A percentile compares a stretch with the other conserved stretches of the same genome.
Conservation (phyloP, 108 stramenopile genomes). For the Nitzschia inconspicua region DNA sequence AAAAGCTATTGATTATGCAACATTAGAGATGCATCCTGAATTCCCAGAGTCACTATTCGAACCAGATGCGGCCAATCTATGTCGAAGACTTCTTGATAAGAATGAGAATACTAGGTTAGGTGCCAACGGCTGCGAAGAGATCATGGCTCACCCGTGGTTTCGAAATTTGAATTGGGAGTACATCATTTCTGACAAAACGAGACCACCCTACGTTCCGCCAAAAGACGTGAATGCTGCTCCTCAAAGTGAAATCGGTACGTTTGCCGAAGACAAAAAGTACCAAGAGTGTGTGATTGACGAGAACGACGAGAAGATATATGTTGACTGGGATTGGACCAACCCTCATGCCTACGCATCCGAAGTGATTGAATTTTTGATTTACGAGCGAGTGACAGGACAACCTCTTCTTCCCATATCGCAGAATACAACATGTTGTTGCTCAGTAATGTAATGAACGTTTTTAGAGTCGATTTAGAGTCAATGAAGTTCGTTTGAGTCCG, state of each 20-base stretch:
- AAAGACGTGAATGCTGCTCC: constrained; percentile 93
- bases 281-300: constrained; percentile 65
- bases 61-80: constrained; percentile 75
- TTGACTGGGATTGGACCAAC: constrained; percentile 85
- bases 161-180: constrained; percentile 78
- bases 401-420: constrained; percentile 66
- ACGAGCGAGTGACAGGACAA: constrained; percentile 77
- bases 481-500: too few species aligned
- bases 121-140: constrained; percentile 76
- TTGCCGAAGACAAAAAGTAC: constrained; percentile 71
- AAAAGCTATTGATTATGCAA: constrained; percentile 84
- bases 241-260: constrained; percentile 85
- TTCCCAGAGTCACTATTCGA: constrained; percentile 67
- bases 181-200: constrained; percentile 61
- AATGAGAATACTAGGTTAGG: constrained; percentile 81
- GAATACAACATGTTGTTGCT: constrained; percentile 58
- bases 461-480: constrained; percentile 6
- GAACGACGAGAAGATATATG: constrained; percentile 67
- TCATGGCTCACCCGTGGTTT: constrained; percentile 94
- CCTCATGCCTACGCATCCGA: constrained; percentile 73
- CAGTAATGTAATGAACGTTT: constrained; percentile 33
- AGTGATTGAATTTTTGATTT: constrained; percentile 86
- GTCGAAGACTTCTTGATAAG: constrained; percentile 73
- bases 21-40: constrained; percentile 87
- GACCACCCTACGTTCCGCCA: constrained; percentile 84